These are phyloP conservation scores for Prototheca cutis DNA, from an alignment of 163 green algal species.

Conservation along the genomic window DNA sequence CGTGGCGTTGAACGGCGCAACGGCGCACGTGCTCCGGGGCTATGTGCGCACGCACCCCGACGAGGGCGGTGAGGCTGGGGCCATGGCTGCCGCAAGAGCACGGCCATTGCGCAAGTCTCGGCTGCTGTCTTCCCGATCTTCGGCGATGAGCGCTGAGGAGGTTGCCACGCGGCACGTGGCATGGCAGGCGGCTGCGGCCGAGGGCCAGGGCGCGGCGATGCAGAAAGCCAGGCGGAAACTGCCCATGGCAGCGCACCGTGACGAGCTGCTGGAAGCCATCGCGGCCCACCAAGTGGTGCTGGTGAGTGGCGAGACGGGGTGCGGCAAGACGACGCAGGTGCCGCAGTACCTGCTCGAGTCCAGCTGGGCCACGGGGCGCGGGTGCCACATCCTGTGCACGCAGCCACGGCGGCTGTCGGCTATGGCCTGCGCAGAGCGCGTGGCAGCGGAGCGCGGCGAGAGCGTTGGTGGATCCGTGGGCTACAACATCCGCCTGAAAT, in stretches of 20 bases:
- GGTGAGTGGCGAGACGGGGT: conserved; percentile 78
- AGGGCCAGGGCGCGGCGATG: conserved; percentile 1
- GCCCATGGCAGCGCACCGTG: conserved; percentile 40
- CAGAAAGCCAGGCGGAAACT: conserved; percentile 26
- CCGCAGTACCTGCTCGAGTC: conserved; percentile 60
- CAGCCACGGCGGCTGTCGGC: conserved; percentile 79
- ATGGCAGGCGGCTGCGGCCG: conserved; percentile 9
- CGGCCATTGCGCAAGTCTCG: no score
- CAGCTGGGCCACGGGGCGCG: conserved; percentile 27
- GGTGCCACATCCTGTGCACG: conserved; percentile 42
- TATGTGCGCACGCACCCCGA: no score
- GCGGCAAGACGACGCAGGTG: conserved; percentile 86
- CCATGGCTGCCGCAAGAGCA: no score
- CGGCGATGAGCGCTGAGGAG: conserved; percentile 16
- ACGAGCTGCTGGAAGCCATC: conserved; percentile 42
- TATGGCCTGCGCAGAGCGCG: conserved; percentile 74
- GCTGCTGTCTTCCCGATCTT: no score
- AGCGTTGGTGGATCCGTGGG: conserved; percentile 58
- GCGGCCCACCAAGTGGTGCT: conserved; percentile 62
- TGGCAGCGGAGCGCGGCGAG: conserved; percentile 80
- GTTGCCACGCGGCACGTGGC: conserved; percentile 11
- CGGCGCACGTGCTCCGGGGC: no score
- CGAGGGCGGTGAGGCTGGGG: no score
- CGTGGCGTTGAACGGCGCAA: no score
- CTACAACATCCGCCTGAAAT: conserved; percentile 77